phyloP scores from a whole-genome alignment of 1,284 basidiomycete species.

The Bjerkandera adusta region DNA sequence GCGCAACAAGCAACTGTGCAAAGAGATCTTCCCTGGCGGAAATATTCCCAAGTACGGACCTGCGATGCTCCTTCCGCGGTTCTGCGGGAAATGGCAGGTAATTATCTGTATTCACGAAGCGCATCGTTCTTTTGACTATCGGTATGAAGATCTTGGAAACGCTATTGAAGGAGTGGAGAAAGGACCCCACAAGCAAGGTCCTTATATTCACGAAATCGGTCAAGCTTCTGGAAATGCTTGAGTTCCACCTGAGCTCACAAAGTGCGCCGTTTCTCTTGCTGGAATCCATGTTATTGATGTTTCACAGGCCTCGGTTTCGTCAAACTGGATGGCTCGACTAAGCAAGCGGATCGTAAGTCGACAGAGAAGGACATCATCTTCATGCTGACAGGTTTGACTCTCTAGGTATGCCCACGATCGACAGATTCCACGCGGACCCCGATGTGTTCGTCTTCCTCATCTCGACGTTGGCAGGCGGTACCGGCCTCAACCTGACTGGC shows the following conservation, averaged over 20 bases:
- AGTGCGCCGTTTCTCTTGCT: constrained; percentile 33
- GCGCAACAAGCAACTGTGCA: constrained; percentile 58
- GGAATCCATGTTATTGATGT: not conserved
- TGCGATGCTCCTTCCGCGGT: constrained; percentile 56
- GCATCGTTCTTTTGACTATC: no score
- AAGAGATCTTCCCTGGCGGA: constrained; percentile 54
- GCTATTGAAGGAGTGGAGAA: constrained; percentile 64
- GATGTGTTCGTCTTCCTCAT: constrained; percentile 77
- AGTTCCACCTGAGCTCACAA: constrained; percentile 60
- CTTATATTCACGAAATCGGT: constrained; percentile 86
- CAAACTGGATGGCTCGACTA: constrained; percentile 72
- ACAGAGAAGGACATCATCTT: no score
- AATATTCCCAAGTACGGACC: constrained; percentile 57
- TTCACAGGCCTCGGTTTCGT: constrained; percentile 61
- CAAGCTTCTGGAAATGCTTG: constrained; percentile 78
- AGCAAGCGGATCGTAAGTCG: constrained; percentile 58
- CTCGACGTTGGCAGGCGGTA: constrained; percentile 76
- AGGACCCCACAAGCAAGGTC: constrained; percentile 69
- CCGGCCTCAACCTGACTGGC: constrained; percentile 71
- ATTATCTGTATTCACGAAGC: constrained; percentile 24
- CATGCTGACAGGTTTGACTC: not conserved
- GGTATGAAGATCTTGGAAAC: constrained; percentile 56
- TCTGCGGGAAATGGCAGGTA: constrained; percentile 86
- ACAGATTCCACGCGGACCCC: constrained; percentile 76
- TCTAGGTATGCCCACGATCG: constrained; percentile 79